phyloP scores from a whole-genome alignment of 73 alveolate species.

The Urostyla sp. region DNA sequence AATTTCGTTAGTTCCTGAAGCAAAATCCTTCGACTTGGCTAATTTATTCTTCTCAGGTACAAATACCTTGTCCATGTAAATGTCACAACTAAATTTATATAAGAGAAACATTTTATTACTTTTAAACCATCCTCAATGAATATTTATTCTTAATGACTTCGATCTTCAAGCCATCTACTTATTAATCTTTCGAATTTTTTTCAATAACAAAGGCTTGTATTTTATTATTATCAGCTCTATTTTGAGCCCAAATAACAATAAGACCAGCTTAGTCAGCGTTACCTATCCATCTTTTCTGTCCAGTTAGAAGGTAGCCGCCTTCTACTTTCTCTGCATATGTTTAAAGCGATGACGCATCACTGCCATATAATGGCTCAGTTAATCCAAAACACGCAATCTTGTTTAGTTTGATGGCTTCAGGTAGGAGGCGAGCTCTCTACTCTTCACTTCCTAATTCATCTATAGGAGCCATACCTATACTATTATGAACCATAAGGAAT shows the following conservation, averaged over 20 bases:
- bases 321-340: constrained; percentile 75
- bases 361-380: constrained; percentile 80
- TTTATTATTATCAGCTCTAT: constrained; percentile 55
- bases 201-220: constrained; percentile 74
- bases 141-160: constrained; percentile 63
- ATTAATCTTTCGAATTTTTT: constrained; percentile 62
- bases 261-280: constrained; percentile 52
- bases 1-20: constrained; percentile 56
- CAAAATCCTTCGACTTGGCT: constrained; percentile 36
- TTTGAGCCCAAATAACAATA: constrained; percentile 78
- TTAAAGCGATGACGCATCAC: constrained; percentile 78
- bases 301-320: constrained; percentile 73
- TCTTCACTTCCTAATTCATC: constrained; percentile 69
- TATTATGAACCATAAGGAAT: constrained; percentile 49
- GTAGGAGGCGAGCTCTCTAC: constrained; percentile 64
- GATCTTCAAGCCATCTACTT: constrained; percentile 47
- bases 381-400: constrained; percentile 71
- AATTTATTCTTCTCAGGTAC: constrained; percentile 71
- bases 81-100: constrained; percentile 46
- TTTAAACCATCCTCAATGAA: constrained; percentile 72
- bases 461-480: constrained; percentile 57
- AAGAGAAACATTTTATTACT: background rate
- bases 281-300: constrained; percentile 72
- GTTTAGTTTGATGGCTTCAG: constrained; percentile 45
- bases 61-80: constrained; percentile 64